Conservation (phyloP, 192 early-diverging fungal species). For the Coemansia furcata region DNA sequence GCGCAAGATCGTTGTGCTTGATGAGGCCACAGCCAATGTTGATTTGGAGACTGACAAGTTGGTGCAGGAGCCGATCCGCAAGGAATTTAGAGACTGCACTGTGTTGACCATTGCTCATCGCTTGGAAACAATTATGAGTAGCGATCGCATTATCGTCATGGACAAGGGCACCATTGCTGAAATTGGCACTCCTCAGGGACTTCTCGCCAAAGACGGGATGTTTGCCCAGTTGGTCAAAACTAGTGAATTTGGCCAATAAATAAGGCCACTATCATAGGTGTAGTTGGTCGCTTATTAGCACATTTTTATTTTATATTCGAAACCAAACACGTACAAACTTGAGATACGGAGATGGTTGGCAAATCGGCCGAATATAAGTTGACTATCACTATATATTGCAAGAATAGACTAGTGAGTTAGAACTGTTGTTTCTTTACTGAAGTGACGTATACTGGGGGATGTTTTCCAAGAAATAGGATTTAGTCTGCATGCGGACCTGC, state of each 20-base stretch:
- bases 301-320: too few relatives aligned
- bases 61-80: constrained; percentile 42
- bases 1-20: constrained; percentile 60
- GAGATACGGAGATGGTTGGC: not conserved
- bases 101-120: constrained; percentile 73
- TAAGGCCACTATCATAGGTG: not conserved
- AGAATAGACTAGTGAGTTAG: not conserved
- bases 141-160: constrained; percentile 71
- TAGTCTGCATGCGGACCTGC: not conserved
- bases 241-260: constrained; percentile 15
- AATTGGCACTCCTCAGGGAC: constrained; percentile 57
- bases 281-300: not conserved
- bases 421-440: not conserved
- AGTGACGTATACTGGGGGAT: not conserved
- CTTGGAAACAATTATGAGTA: constrained; percentile 63
- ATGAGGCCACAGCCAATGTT: constrained; percentile 68
- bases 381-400: not conserved
- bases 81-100: constrained; percentile 49
- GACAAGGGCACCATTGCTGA: constrained; percentile 66
- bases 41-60: constrained; percentile 41
- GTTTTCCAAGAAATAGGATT: not conserved
- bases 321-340: not conserved
- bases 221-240: constrained; percentile 26
- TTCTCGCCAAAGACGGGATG: constrained; percentile 48
- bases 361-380: not conserved